phyloP scores from a whole-genome alignment of 768 basidiomycete species.

The Kwoniella pini region DNA sequence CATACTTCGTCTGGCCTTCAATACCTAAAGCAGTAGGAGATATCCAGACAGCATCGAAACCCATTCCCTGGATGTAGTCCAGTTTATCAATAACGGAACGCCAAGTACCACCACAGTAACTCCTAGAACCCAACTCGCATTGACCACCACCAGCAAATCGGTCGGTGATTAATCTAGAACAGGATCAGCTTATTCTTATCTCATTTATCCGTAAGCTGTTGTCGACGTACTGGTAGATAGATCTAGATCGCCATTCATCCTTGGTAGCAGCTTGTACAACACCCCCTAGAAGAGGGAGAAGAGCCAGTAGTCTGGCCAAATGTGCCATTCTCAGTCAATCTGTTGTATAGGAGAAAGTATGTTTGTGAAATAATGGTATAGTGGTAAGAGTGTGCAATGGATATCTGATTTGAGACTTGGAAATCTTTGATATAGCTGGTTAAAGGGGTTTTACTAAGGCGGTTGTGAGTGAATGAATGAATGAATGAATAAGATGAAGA shows the following conservation, averaged over 20 bases:
- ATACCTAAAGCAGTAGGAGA: slow-evolving; percentile 49
- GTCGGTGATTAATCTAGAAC: slow-evolving; percentile 51
- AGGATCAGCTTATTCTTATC: too few relatives aligned
- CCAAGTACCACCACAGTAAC: slow-evolving; percentile 53
- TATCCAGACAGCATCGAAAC: slow-evolving; percentile 55
- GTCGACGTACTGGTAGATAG: slow-evolving; percentile 47
- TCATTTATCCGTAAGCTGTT: too few relatives aligned
- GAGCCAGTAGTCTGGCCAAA: slow-evolving; percentile 16
- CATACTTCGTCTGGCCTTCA: slow-evolving; percentile 43
- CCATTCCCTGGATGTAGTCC: slow-evolving; percentile 54
- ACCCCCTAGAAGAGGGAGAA: slow-evolving; percentile 21
- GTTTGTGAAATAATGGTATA: too few relatives aligned
- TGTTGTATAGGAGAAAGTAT: background rate
- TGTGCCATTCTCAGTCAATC: background rate
- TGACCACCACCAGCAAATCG: slow-evolving; percentile 50
- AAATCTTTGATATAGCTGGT: too few relatives aligned
- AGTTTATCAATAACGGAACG: slow-evolving; percentile 43
- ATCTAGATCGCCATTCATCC: slow-evolving; percentile 41
- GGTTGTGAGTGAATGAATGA: too few relatives aligned
- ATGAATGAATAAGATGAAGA: background rate
- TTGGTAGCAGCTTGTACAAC: slow-evolving; percentile 30
- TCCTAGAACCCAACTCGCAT: slow-evolving; percentile 31
- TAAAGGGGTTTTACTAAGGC: too few relatives aligned
- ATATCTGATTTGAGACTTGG: too few relatives aligned
- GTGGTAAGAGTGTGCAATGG: too few relatives aligned